These are phyloP conservation scores for Bruguiera parviflora DNA, from an alignment of 345 rosid species.

Conservation along the genomic window DNA sequence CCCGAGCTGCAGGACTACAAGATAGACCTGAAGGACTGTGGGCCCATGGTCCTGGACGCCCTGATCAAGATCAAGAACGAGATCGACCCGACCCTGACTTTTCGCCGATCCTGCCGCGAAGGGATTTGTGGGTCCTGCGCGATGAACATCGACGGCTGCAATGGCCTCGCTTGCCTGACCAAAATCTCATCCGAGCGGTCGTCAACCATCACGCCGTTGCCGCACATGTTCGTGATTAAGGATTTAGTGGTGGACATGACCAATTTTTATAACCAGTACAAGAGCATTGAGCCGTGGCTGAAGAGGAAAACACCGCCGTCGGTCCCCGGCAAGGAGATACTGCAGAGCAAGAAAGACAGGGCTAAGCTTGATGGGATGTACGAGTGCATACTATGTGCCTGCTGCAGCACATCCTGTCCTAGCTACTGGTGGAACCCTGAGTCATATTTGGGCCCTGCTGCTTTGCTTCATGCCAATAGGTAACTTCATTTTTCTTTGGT, in stretches of 20 bases:
- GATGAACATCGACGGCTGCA: constrained; percentile 94
- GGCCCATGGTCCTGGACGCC: constrained; percentile 96
- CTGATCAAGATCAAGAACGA: constrained; percentile 96
- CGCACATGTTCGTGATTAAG: constrained; percentile 94
- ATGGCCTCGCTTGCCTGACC: constrained; percentile 88
- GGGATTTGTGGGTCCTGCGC: constrained; percentile 97
- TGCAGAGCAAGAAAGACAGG: constrained; percentile 84
- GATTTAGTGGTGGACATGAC: constrained; percentile 97
- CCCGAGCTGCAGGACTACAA: constrained; percentile 65
- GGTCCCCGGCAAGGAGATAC: constrained; percentile 70
- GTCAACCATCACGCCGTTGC: constrained; percentile 67
- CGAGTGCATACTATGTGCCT: constrained; percentile 90
- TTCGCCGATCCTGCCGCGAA: constrained; percentile 95
- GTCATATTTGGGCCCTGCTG: constrained; percentile 88
- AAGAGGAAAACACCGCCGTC: constrained; percentile 78
- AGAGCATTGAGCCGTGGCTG: constrained; percentile 98
- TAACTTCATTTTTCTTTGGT: constrained; percentile 11
- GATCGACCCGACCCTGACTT: constrained; percentile 86
- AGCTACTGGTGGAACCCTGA: constrained; percentile 99
- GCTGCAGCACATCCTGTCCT: constrained; percentile 93
- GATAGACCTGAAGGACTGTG: constrained; percentile 83
- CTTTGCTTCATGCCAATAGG: constrained; percentile 93
- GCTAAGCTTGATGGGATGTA: constrained; percentile 97
- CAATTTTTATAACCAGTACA: constrained; percentile 90
- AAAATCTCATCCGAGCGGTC: constrained; percentile 49